phyloP scores from a whole-genome alignment of 202 grass and related monocot species.

The Brachypodium distachyon region DNA sequence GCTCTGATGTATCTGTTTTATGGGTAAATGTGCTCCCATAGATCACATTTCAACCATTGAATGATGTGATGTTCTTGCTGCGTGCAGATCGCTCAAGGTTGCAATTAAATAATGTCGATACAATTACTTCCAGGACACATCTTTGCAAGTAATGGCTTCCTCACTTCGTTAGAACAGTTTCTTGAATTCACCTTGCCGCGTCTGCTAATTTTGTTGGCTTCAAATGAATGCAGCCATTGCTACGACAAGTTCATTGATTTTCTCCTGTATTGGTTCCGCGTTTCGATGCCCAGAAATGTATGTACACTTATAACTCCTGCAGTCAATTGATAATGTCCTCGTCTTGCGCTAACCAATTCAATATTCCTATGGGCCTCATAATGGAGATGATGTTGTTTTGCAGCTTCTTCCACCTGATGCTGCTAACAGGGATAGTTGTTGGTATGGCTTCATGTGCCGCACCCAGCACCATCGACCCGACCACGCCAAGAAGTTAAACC shows the following conservation, averaged over 20 bases:
- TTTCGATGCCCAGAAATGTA: constrained; percentile 60
- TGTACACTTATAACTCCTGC: neutral
- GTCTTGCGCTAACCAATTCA: neutral
- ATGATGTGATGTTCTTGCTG: constrained; percentile 20
- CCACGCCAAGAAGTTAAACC: constrained; percentile 81
- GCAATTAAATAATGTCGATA: constrained; percentile 50
- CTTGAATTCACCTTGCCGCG: neutral
- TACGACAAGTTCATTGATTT: constrained; percentile 66
- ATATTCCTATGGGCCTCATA: neutral
- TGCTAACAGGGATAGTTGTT: constrained; percentile 61
- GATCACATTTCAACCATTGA: neutral
- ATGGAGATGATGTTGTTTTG: neutral
- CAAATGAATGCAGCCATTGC: constrained; percentile 68
- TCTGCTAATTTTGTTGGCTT: constrained; percentile 11
- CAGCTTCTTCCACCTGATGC: constrained; percentile 75
- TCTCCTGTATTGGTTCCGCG: constrained; percentile 73
- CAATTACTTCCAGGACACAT: constrained; percentile 58
- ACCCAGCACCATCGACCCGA: constrained; percentile 68
- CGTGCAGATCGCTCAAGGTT: constrained; percentile 66
- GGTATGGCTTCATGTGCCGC: constrained; percentile 85
- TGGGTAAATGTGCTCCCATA: neutral
- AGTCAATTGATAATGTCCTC: neutral
- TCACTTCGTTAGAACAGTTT: neutral
- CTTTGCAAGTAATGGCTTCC: constrained; percentile 73
- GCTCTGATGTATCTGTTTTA: neutral